phyloP scores from a whole-genome alignment of 78 protist genomes.

The Dictyostelium brefeldianum region DNA sequence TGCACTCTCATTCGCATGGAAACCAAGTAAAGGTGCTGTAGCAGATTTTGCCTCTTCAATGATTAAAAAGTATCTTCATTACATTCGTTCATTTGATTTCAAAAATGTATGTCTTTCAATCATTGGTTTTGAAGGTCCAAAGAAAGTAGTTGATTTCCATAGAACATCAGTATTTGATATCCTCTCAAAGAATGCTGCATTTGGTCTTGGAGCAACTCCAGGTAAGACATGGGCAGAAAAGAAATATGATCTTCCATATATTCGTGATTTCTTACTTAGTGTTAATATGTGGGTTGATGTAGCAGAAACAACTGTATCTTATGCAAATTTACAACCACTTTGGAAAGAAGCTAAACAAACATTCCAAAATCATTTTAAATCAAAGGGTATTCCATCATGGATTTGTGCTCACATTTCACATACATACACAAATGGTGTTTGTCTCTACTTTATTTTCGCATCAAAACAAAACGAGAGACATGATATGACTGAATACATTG shows the following conservation, averaged over 20 bases:
- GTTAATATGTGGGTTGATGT: conserved; percentile 82
- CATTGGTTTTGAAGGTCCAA: conserved; percentile 87
- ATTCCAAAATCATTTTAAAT: conserved; percentile 31
- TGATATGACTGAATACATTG: conserved; percentile 63
- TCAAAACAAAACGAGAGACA: conserved; percentile 53
- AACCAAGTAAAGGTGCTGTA: conserved; percentile 79
- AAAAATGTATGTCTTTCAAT: conserved; percentile 67
- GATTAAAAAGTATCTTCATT: conserved; percentile 66
- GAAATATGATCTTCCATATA: conserved; percentile 88
- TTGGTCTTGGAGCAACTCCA: conserved; percentile 49
- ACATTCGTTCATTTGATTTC: conserved; percentile 59
- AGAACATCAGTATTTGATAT: conserved; percentile 55
- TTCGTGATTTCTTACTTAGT: conserved; percentile 84
- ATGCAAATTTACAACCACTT: conserved; percentile 58
- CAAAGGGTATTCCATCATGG: conserved; percentile 74
- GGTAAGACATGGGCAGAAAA: conserved; percentile 81
- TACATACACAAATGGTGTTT: conserved; percentile 81
- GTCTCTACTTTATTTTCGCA: conserved; percentile 85
- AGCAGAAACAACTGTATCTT: conserved; percentile 79
- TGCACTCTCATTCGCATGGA: conserved; percentile 84
- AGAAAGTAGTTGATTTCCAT: conserved; percentile 73
- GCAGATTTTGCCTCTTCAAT: conserved; percentile 36
- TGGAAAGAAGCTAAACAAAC: conserved; percentile 87
- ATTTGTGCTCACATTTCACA: conserved; percentile 82
- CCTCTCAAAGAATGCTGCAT: conserved; percentile 63